Percentiles rank a stretch among this genome's conserved stretches.
These are phyloP conservation scores for Xylogone sp. DNA, from an alignment of 2,329 filamentous ascomycete species.

Conservation along the genomic window DNA sequence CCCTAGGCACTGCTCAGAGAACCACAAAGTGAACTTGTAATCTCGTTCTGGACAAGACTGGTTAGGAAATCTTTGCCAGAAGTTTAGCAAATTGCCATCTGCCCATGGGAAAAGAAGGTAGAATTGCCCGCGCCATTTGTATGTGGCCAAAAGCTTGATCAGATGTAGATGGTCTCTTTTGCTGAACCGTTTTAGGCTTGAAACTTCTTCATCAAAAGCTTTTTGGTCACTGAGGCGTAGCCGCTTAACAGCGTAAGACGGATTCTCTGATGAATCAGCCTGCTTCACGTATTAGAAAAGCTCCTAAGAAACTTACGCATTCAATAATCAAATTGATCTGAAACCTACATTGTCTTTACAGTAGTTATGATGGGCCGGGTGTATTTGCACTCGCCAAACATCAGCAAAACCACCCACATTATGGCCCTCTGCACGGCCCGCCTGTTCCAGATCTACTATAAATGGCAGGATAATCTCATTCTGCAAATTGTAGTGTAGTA, in stretches of 20 bases:
- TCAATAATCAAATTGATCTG: background rate
- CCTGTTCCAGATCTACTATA: background rate
- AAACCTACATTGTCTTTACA: slow-evolving; percentile 1
- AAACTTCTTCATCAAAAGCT: slow-evolving; percentile 3
- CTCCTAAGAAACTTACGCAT: background rate
- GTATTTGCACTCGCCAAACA: slow-evolving; percentile 7
- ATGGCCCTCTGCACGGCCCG: background rate
- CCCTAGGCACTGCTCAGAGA: slow-evolving; percentile 4
- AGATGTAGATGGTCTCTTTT: background rate
- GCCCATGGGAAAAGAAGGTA: slow-evolving; percentile 10
- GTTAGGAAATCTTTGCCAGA: background rate
- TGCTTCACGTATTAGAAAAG: background rate
- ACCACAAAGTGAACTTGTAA: background rate
- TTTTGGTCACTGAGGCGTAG: background rate
- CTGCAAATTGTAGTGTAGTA: slow-evolving; percentile 2
- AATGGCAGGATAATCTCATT: slow-evolving; percentile 2
- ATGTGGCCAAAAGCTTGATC: slow-evolving; percentile 7
- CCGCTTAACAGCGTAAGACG: slow-evolving; percentile 2
- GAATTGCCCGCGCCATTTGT: slow-evolving; percentile 4
- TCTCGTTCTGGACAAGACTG: background rate
- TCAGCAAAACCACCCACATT: slow-evolving; percentile 1
- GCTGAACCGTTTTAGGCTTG: slow-evolving; percentile 5
- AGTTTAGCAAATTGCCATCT: slow-evolving; percentile 3
- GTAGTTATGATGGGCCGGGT: slow-evolving; percentile 6
- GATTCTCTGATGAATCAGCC: background rate